Evolutionary conservation across 78 protist species (phyloP).

Genomic region (Pigoraptor vietnamica): DNA sequence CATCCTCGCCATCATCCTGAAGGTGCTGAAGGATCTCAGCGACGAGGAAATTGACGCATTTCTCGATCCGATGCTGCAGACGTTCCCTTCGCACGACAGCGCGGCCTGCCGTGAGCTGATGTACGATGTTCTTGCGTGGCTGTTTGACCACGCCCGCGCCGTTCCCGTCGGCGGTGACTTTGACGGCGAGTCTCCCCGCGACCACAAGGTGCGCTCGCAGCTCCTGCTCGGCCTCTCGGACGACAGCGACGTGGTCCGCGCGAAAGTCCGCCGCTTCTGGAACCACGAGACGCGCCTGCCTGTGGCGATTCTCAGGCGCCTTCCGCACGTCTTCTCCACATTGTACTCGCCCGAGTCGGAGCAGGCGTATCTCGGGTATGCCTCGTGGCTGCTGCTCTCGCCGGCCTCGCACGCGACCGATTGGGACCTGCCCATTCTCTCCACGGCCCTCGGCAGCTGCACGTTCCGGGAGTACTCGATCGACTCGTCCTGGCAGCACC

Average conservation of each 20-base stretch:
- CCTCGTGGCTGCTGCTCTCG: background rate
- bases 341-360: slow-evolving; percentile 5
- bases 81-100: background rate
- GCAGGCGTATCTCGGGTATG: background rate
- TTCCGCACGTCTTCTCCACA: background rate
- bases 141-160: background rate
- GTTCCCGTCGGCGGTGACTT: background rate
- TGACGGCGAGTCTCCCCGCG: background rate
- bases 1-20: background rate
- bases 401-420: background rate
- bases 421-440: slow-evolving; percentile 4
- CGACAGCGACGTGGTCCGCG: background rate
- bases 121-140: background rate
- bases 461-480: background rate
- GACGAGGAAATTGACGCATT: background rate
- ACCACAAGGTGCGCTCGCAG: background rate
- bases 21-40: background rate
- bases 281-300: slow-evolving; percentile 20
- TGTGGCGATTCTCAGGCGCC: background rate
- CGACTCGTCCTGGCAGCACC: slow-evolving; percentile 10
- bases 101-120: background rate
- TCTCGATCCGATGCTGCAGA: background rate
- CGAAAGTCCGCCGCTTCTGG: background rate
- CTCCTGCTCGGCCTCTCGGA: slow-evolving; percentile 3
- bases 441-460: background rate